These are phyloP conservation scores for Flaveria floridana DNA, from an alignment of 140 eudicot species.

Conservation along the genomic window DNA sequence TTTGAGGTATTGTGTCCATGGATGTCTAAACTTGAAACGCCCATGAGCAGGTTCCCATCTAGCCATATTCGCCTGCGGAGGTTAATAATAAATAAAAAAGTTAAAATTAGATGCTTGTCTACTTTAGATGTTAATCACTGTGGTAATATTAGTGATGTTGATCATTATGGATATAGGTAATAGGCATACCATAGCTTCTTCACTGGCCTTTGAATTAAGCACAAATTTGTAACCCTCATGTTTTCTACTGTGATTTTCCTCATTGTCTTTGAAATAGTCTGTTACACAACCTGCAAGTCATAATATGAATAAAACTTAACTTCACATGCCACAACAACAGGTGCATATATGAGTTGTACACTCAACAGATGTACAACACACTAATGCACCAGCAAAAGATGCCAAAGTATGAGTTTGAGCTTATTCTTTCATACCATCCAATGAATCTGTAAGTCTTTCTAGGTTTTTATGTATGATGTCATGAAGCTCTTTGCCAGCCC, in stretches of 20 bases:
- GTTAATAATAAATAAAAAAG: neutral
- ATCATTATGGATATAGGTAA: slow-evolving; percentile 3
- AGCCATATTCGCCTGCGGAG: slow-evolving; percentile 78
- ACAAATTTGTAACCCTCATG: slow-evolving; percentile 66
- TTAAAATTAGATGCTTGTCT: neutral
- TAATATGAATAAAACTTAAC: slow-evolving; percentile 17
- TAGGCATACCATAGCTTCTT: slow-evolving; percentile 64
- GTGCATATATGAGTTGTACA: neutral
- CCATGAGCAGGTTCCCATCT: slow-evolving; percentile 97
- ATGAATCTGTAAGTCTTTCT: slow-evolving; percentile 71
- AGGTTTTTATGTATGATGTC: slow-evolving; percentile 52
- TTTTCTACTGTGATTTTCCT: slow-evolving; percentile 32
- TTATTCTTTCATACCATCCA: slow-evolving; percentile 64
- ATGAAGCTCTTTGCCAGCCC: slow-evolving; percentile 94
- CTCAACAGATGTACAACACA: slow-evolving; percentile 12
- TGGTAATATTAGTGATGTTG: neutral
- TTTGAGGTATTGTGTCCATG: slow-evolving; percentile 85
- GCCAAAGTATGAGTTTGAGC: neutral
- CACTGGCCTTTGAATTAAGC: slow-evolving; percentile 73
- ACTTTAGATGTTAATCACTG: neutral
- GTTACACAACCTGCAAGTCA: slow-evolving; percentile 53
- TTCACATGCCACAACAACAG: neutral
- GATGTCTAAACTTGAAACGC: slow-evolving; percentile 65
- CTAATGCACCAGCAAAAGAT: slow-evolving; percentile 8
- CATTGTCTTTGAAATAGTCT: slow-evolving; percentile 50